A percentile compares a stretch with the other conserved stretches of the same genome.
phyloP scores from a whole-genome alignment of 495 filamentous ascomycete species.

The Evansstolkia leycettana region DNA sequence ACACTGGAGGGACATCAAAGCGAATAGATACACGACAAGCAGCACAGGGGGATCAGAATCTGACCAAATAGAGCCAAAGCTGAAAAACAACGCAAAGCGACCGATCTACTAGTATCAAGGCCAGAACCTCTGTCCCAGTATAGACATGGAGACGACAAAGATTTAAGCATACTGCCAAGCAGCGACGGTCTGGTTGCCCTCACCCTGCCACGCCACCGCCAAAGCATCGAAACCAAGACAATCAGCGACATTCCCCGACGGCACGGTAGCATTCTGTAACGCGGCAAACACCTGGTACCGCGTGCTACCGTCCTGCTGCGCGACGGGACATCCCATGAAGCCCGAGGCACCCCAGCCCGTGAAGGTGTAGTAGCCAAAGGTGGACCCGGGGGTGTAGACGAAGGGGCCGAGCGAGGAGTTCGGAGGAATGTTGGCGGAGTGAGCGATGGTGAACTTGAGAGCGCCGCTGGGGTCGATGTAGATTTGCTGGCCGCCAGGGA shows the following conservation, averaged over 20 bases:
- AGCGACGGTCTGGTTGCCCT: not conserved
- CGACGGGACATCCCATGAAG: conserved; percentile 22
- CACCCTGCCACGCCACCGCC: not conserved
- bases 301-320: not conserved
- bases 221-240: conserved; percentile 5
- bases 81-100: no score
- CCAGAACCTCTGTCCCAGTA: no score
- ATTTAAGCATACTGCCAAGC: conserved; percentile 10
- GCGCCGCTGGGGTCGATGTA: conserved; percentile 42
- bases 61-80: no score
- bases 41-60: no score
- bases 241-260: conserved; percentile 5
- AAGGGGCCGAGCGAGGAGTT: conserved; percentile 35
- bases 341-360: conserved; percentile 15
- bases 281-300: conserved; percentile 25
- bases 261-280: conserved; percentile 15
- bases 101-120: no score
- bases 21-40: no score
- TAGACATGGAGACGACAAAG: no score
- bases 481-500: conserved; percentile 50
- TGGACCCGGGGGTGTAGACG: conserved; percentile 12
- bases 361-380: conserved; percentile 15
- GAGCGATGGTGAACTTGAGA: conserved; percentile 41
- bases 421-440: conserved; percentile 39
- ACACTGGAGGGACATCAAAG: no score